These are phyloP conservation scores for Karstenula rhodostoma DNA, from an alignment of 2,329 filamentous ascomycete species.

Conservation along the genomic window DNA sequence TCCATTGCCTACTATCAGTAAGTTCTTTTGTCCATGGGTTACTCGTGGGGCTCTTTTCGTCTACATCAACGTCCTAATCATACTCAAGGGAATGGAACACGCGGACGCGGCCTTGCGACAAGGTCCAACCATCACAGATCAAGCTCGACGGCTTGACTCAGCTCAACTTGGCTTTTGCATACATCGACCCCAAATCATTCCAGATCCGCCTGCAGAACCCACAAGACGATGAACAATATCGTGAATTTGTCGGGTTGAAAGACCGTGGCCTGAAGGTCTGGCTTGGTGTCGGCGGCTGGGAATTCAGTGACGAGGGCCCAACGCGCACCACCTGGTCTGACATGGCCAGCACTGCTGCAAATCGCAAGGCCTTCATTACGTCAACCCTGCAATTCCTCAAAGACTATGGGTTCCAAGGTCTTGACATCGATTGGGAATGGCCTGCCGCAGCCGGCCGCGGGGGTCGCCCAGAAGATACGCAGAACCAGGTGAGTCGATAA, in stretches of 20 bases:
- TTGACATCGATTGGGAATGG: constrained; percentile 56
- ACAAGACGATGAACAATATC: constrained; percentile 28
- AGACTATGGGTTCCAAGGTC: constrained; percentile 18
- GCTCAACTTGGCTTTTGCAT: constrained; percentile 50
- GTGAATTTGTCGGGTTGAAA: constrained; percentile 26
- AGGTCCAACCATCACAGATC: constrained; percentile 31
- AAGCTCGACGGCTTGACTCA: constrained; percentile 35
- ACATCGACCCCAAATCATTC: constrained; percentile 51
- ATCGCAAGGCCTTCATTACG: constrained; percentile 26
- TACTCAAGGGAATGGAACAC: constrained; percentile 25
- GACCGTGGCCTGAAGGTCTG: constrained; percentile 38
- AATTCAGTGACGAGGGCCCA: constrained; percentile 34
- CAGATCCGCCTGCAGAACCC: constrained; percentile 23
- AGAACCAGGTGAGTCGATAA: constrained; percentile 24
- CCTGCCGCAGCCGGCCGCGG: constrained; percentile 41
- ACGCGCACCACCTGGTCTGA: constrained; percentile 49
- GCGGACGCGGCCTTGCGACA: constrained; percentile 29
- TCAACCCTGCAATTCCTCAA: constrained; percentile 13
- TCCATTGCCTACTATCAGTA: constrained; percentile 31
- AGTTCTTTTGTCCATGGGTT: constrained; percentile 8
- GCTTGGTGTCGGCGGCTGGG: constrained; percentile 55
- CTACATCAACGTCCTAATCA: not conserved
- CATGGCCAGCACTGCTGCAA: constrained; percentile 39
- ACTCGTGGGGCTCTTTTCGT: not conserved
- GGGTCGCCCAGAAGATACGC: constrained; percentile 47